phyloP scores from a whole-genome alignment of 176 grass and related monocot genomes.

The Triticum turgidum region DNA sequence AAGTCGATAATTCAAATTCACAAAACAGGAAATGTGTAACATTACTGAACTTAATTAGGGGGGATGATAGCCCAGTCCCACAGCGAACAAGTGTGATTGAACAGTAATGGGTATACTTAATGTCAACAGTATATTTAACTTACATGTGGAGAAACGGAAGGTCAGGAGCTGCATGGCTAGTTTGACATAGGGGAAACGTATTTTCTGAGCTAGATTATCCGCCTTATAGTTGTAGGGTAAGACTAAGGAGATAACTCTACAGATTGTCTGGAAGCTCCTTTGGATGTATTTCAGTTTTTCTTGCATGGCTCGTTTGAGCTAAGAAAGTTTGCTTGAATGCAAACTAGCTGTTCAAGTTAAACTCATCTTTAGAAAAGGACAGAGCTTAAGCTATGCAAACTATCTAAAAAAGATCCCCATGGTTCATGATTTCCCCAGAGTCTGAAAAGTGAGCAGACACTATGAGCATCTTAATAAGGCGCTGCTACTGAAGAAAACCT shows the following conservation, averaged over 20 bases:
- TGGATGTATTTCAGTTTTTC: background rate
- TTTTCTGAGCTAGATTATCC: background rate
- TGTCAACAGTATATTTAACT: background rate
- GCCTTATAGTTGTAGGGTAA: background rate
- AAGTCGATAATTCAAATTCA: constrained; percentile 13
- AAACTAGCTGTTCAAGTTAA: background rate
- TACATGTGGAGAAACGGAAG: background rate
- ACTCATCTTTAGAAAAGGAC: background rate
- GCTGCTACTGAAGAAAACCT: background rate
- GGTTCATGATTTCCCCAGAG: background rate
- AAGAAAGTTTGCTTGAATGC: background rate
- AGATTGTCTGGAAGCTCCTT: background rate
- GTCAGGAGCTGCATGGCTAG: background rate
- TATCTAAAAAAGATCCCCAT: background rate
- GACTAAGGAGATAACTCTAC: background rate
- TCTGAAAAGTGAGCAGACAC: background rate
- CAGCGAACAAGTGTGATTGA: background rate
- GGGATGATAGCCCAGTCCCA: background rate
- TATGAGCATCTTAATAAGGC: background rate
- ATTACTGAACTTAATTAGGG: constrained; percentile 9
- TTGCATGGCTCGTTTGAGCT: background rate
- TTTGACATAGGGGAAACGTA: background rate
- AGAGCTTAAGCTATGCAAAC: constrained; percentile 3
- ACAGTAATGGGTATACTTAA: constrained; percentile 4
- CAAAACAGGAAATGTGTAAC: background rate